phyloP scores from a whole-genome alignment of 805 yeast genomes.

The Cephaloascus albidus region DNA sequence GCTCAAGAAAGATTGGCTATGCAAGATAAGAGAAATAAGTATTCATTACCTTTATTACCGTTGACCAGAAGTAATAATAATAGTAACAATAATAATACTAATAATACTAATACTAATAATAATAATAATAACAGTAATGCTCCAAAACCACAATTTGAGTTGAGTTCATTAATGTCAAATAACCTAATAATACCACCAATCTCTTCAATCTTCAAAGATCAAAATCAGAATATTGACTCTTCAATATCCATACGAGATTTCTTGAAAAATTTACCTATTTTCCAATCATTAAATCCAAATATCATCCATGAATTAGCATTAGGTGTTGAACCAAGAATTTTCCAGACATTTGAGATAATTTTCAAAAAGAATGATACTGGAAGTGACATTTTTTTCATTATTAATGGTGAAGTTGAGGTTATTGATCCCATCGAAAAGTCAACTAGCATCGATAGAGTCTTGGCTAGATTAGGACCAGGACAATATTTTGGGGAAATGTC shows the following conservation, averaged over 20 bases:
- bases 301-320: conserved; percentile 58
- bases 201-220: conserved; percentile 4
- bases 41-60: conserved; percentile 22
- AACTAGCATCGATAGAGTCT: conserved; percentile 23
- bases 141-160: background rate
- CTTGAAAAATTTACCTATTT: conserved; percentile 48
- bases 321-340: conserved; percentile 46
- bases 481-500: conserved; percentile 75
- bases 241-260: conserved; percentile 50
- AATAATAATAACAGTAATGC: background rate
- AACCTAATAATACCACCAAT: conserved; percentile 23
- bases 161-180: background rate
- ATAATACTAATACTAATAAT: background rate
- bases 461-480: conserved; percentile 54
- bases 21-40: conserved; percentile 51
- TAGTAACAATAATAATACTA: conserved; percentile 1
- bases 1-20: conserved; percentile 70
- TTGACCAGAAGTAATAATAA: conserved; percentile 6
- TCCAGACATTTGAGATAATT: conserved; percentile 49
- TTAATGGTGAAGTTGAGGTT: conserved; percentile 66
- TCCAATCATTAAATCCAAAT: conserved; percentile 45
- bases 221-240: conserved; percentile 30
- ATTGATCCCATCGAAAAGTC: conserved; percentile 22
- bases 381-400: conserved; percentile 57
- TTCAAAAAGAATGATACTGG: conserved; percentile 52